Base-by-base conservation (phyloP, 2,329 filamentous ascomycete genomes). In the Hymenotorrendiella dingleyae region DNA sequence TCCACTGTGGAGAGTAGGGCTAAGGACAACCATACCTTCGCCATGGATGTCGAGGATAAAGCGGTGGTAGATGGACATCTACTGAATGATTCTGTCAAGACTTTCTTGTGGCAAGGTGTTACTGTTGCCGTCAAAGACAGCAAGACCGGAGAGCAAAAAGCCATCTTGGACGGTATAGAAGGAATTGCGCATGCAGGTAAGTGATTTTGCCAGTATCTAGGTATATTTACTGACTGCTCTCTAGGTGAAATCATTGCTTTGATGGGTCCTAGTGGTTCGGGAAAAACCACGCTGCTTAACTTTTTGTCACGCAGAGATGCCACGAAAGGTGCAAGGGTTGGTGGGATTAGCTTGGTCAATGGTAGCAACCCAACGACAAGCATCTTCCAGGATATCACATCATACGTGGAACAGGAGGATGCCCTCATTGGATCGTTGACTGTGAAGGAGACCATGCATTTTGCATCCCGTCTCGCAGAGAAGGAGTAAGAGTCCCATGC, bases 351-450 rank as follows among this genome's bases (percentile, higher is more conserved):
- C 11, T 69, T 75, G 42, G 70, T 86, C 52, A 89, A 93, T 61
- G 84, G 84, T 22, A 60, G 58, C 2, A 56, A 64, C 4, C 65
- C 79, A 3, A 71, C 78, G 1, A 63, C 69, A 6, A 61, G 68
- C 6, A 67, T 68, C 0, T 83, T 91, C 53, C 76, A 78, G 14
- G 70, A 76, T 36, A 70, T 91, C 37, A 83, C 77, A 42, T 79
- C 79, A 35, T 94, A 89, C 58, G 88, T 94, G 17, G 88, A 94
- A 67, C 88, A 94, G 62, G 86, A 94, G 52, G 88, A 94, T 67
- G 82, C 86, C 1, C 71, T 94, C 10, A 84, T 91, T 38, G 88
- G 87, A 4, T 83, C 83, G 0, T 68, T 94, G 50, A 94, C 87
- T 0, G 85, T 91, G 7, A 71, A 75, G 21, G 88, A 94, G 67